Evolutionary conservation across 2,329 filamentous ascomycete species (phyloP).

Genomic region (Fusarium sp.): DNA sequence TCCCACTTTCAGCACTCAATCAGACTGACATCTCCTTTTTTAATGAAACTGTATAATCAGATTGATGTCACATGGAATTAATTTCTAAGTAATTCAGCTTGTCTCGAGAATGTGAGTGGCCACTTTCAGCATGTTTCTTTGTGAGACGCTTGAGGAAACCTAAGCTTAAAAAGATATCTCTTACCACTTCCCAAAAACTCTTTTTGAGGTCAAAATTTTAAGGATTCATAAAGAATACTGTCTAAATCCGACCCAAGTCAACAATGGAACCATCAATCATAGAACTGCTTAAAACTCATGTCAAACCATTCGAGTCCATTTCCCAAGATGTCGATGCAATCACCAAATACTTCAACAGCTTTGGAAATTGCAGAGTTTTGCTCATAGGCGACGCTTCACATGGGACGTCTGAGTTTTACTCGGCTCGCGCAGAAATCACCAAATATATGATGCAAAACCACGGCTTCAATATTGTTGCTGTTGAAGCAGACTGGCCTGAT

Average conservation of each 20-base stretch:
- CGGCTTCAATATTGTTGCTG: conserved; percentile 31
- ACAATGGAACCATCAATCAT: conserved; percentile 13
- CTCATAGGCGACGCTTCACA: conserved; percentile 30
- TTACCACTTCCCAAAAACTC: not conserved
- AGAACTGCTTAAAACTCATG: conserved; percentile 15
- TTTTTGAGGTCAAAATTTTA: not conserved
- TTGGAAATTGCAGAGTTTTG: conserved; percentile 24
- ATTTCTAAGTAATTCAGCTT: not conserved
- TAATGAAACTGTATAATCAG: not conserved
- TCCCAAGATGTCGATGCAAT: conserved; percentile 11
- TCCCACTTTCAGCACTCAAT: not conserved
- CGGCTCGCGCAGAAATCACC: conserved; percentile 28
- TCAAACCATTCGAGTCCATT: conserved; percentile 19
- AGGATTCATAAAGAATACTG: too few species aligned
- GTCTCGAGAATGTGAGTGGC: not conserved
- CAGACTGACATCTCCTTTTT: not conserved
- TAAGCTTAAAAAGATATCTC: not conserved
- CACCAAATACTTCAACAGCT: conserved; percentile 22
- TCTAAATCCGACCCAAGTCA: not conserved
- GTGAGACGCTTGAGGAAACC: not conserved
- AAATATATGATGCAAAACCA: conserved; percentile 35
- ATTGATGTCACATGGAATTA: conserved; percentile 12
- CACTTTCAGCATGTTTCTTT: not conserved
- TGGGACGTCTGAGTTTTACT: conserved; percentile 29
- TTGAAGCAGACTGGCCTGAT: conserved; percentile 33